These are phyloP conservation scores for Penicillium bovifimosum DNA, from an alignment of 495 filamentous ascomycete species.

Conservation along the genomic window DNA sequence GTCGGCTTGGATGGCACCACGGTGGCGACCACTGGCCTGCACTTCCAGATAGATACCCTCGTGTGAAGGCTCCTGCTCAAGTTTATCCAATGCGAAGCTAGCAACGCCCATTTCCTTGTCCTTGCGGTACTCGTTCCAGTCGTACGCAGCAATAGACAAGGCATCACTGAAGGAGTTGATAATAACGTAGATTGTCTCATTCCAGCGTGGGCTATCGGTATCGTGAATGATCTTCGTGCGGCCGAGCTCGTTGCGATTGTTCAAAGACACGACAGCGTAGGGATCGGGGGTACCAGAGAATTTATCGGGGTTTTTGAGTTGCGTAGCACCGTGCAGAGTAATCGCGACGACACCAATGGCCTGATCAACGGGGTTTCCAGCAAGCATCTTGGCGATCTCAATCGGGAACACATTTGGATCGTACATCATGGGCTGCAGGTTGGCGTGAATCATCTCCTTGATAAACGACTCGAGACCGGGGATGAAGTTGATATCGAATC, in stretches of 20 bases:
- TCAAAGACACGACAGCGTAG: conserved; percentile 82
- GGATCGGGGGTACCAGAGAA: conserved; percentile 93
- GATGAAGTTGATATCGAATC: conserved; percentile 98
- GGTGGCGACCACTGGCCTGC: conserved; percentile 72
- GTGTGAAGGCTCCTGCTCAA: conserved; percentile 68
- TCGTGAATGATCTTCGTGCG: conserved; percentile 86
- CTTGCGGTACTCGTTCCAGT: conserved; percentile 94
- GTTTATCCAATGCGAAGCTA: conserved; percentile 74
- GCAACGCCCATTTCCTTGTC: conserved; percentile 90
- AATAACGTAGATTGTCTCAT: conserved; percentile 92
- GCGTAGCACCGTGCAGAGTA: conserved; percentile 83
- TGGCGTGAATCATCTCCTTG: conserved; percentile 89
- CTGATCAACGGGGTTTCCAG: conserved; percentile 90
- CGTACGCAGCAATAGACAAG: conserved; percentile 75
- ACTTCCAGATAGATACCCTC: conserved; percentile 85
- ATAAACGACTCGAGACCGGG: conserved; percentile 91
- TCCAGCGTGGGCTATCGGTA: conserved; percentile 84
- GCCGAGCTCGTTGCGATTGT: conserved; percentile 69
- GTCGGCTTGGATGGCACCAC: conserved; percentile 74
- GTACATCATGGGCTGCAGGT: conserved; percentile 94
- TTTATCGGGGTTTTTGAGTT: conserved; percentile 91
- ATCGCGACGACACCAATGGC: conserved; percentile 91
- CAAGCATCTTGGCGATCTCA: conserved; percentile 97
- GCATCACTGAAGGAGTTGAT: conserved; percentile 83
- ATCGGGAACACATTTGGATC: conserved; percentile 96